A percentile compares a stretch with the other conserved stretches of the same genome.
Conservation (phyloP, 768 basidiomycete genomes). For the Macrocybe gigantea region DNA sequence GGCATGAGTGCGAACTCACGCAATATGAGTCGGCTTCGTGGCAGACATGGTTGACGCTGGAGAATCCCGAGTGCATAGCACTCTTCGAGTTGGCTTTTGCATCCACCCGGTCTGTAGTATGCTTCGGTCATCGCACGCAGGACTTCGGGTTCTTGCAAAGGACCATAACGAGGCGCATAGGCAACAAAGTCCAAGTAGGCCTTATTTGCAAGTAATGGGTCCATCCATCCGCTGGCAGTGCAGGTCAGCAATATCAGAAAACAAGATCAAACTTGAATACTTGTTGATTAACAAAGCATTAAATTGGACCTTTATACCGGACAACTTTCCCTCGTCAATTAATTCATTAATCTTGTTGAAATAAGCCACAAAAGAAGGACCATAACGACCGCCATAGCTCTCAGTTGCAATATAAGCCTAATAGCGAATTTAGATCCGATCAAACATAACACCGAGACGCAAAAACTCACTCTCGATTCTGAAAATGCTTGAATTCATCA, state of each 20-base stretch:
- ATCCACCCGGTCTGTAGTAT: conserved; percentile 34
- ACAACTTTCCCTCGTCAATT: conserved; percentile 28
- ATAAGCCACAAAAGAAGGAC: conserved; percentile 44
- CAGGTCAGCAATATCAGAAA: background rate
- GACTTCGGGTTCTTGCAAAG: conserved; percentile 32
- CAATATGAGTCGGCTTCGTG: conserved; percentile 34
- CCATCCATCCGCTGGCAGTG: conserved; percentile 40
- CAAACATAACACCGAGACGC: background rate
- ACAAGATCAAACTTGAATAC: conserved; percentile 13
- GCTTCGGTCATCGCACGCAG: conserved; percentile 31
- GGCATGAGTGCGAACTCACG: conserved; percentile 21
- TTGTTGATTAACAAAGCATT: conserved; percentile 47
- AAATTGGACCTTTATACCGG: conserved; percentile 36
- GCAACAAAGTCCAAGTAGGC: conserved; percentile 42
- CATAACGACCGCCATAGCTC: conserved; percentile 52
- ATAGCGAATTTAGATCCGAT: background rate
- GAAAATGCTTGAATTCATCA: background rate
- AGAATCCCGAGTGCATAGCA: conserved; percentile 40
- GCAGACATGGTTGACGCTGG: conserved; percentile 35
- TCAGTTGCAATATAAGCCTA: conserved; percentile 49
- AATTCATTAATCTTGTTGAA: conserved; percentile 43
- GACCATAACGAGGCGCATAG: conserved; percentile 48
- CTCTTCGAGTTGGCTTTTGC: conserved; percentile 32
- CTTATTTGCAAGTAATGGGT: conserved; percentile 44
- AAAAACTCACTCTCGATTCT: background rate